Percentiles rank a stretch among this genome's conserved stretches.
phyloP scores from a whole-genome alignment of 2,329 filamentous ascomycete genomes.

The Aulographum hederae region DNA sequence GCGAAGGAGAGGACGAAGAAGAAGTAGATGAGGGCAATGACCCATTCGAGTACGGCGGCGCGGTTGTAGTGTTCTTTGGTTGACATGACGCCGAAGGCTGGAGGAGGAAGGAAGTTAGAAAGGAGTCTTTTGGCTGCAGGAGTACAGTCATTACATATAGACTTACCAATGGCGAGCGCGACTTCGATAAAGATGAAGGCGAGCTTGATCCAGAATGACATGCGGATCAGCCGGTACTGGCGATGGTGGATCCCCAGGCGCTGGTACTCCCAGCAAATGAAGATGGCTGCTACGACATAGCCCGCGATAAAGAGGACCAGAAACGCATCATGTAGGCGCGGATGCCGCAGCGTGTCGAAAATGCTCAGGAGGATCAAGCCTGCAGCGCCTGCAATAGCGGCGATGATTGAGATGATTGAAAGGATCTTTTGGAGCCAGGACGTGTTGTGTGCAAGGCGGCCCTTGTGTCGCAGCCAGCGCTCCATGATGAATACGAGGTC shows the following conservation, averaged over 20 bases:
- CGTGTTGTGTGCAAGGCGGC: conserved; percentile 60
- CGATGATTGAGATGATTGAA: conserved; percentile 41
- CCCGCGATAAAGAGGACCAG: conserved; percentile 68
- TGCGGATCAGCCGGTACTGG: conserved; percentile 51
- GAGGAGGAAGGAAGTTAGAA: conserved; percentile 1
- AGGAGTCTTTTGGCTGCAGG: no score
- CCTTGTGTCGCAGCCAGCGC: conserved; percentile 67
- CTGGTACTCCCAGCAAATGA: conserved; percentile 81
- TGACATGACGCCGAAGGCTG: conserved; percentile 45
- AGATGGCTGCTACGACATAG: conserved; percentile 71
- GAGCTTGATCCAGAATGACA: conserved; percentile 79
- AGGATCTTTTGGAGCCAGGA: conserved; percentile 44
- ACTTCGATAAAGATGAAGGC: conserved; percentile 68
- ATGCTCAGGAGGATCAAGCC: conserved; percentile 71
- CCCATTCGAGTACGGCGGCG: conserved; percentile 64
- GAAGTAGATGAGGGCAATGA: conserved; percentile 68
- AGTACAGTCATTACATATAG: no score
- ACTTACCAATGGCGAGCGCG: conserved; percentile 45
- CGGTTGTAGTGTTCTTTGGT: conserved; percentile 35
- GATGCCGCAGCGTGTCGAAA: conserved; percentile 63
- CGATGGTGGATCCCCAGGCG: conserved; percentile 66
- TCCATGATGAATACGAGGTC: conserved; percentile 67
- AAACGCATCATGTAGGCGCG: conserved; percentile 53
- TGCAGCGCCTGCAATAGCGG: conserved; percentile 55
- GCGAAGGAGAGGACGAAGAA: conserved; percentile 78